Evolutionary conservation across 768 basidiomycete genomes (phyloP).

Genomic region (Boletus huronensis): DNA sequence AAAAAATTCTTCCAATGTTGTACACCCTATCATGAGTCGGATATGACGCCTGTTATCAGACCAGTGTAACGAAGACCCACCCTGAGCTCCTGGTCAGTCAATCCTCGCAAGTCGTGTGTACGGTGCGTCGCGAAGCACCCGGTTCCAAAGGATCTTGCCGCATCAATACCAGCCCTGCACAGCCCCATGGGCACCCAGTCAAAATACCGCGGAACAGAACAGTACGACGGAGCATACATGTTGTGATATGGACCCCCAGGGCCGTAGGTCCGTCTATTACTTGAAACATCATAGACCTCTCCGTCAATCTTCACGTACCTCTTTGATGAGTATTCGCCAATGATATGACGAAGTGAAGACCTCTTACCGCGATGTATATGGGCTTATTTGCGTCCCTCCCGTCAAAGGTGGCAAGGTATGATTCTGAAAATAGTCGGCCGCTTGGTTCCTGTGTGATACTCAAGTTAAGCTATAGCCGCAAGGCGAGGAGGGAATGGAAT

Average conservation of each 20-base stretch:
- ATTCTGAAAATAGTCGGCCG: conserved; percentile 74
- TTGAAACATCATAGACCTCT: conserved; percentile 90
- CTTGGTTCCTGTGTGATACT: conserved; percentile 39
- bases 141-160: conserved; percentile 89
- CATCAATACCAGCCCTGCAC: conserved; percentile 76
- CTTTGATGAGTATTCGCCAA: conserved; percentile 3
- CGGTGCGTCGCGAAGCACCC: conserved; percentile 90
- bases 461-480: not conserved
- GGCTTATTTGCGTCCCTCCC: conserved; percentile 64
- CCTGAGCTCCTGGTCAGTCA: conserved; percentile 65
- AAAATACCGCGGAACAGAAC: conserved; percentile 18
- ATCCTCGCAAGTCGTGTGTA: conserved; percentile 86
- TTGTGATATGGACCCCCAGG: conserved; percentile 82
- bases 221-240: conserved; percentile 44
- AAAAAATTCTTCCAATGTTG: conserved; percentile 92
- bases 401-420: conserved; percentile 61
- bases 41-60: not conserved
- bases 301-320: conserved; percentile 68
- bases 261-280: conserved; percentile 72
- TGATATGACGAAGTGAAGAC: conserved; percentile 10
- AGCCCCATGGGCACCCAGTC: conserved; percentile 17
- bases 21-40: conserved; percentile 50
- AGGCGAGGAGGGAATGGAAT: not conserved
- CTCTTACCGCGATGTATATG: conserved; percentile 82
- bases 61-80: conserved; percentile 41